Evolutionary conservation across 2,329 filamentous ascomycete species (phyloP), one percentile per base, ranked within the genome.

Genomic region (Alternaria sp.): DNA sequence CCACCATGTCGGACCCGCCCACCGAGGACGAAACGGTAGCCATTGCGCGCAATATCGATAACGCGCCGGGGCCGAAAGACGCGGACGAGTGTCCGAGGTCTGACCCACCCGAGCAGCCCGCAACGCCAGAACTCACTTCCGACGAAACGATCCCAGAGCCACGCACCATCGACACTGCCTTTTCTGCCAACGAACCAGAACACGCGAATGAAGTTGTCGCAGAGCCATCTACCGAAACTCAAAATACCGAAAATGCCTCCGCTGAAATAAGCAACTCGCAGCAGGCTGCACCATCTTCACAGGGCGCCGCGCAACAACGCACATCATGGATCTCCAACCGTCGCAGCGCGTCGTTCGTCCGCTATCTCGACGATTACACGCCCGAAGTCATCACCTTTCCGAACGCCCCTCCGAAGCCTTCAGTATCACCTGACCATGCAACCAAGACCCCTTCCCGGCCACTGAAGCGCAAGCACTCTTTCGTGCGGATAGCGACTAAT

Each of bases 401-500:
- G 4, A 71, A 72, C 26, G 66, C 69, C 30, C 65, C 72, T 6
- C 36, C 63, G 10, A 70, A 67, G 36, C 66, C 69, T 28, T 46
- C 61, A 15, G 67, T 67, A 86, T 87, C 62, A 81, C 89, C 70
- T 81, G 58, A 69, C 26, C 26, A 23, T 9, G n/a, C 49, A 11
- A 61, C 53, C 32, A 63, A 63, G n/a, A 86, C 74, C 84, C 86
- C 74, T 83, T 81, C 57, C 72, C 84, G 67, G 36, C 61, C 78
- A 3, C 60, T 81, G 30, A 80, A 79, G 65, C 78, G 79, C 61
- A 67, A 73, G 7, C 76, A 80, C 44, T 87, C 87, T 52, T 86
- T 87, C 26, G 86, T 97, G 61, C 90, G 93, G 52, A 85, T 97
- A 26, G 93, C 92, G 2, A 89, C 96, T 74, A 96, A 93, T 17